Conservation (phyloP, 129 eudicot genomes). For the Chrysanthemum makinoi region DNA sequence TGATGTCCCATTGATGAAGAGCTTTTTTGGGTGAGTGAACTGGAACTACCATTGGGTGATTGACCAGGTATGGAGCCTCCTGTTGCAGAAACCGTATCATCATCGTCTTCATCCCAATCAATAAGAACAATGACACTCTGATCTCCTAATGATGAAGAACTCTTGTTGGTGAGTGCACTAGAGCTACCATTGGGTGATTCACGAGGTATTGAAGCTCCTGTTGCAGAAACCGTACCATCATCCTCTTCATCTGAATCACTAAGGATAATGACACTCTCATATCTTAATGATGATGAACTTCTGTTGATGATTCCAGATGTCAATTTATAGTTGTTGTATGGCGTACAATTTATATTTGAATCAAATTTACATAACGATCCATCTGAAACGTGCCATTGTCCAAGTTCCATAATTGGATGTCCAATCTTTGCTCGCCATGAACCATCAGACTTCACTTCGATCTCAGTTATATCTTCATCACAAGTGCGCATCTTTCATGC, state of each 20-base stretch:
- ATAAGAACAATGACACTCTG: constrained; percentile 49
- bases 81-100: constrained; percentile 25
- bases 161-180: constrained; percentile 29
- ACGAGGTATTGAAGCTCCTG: background rate
- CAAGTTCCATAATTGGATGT: constrained; percentile 40
- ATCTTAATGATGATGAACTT: constrained; percentile 34
- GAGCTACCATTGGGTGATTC: constrained; percentile 24
- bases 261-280: constrained; percentile 45
- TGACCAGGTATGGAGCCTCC: background rate
- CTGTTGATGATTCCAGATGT: constrained; percentile 30
- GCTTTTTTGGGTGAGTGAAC: constrained; percentile 29
- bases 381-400: constrained; percentile 60
- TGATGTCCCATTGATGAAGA: constrained; percentile 32
- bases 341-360: constrained; percentile 28
- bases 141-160: constrained; percentile 32
- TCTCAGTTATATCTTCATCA: constrained; percentile 61
- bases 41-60: constrained; percentile 25
- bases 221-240: constrained; percentile 28
- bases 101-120: constrained; percentile 61
- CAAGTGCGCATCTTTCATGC: constrained; percentile 46
- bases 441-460: constrained; percentile 65
- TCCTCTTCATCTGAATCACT: constrained; percentile 71
- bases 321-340: constrained; percentile 17
- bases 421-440: constrained; percentile 60
- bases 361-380: constrained; percentile 30